A percentile compares a stretch with the other conserved stretches of the same genome.
Conservation (phyloP, 2,329 filamentous ascomycete species). For the Arthrobotrys conoides region DNA sequence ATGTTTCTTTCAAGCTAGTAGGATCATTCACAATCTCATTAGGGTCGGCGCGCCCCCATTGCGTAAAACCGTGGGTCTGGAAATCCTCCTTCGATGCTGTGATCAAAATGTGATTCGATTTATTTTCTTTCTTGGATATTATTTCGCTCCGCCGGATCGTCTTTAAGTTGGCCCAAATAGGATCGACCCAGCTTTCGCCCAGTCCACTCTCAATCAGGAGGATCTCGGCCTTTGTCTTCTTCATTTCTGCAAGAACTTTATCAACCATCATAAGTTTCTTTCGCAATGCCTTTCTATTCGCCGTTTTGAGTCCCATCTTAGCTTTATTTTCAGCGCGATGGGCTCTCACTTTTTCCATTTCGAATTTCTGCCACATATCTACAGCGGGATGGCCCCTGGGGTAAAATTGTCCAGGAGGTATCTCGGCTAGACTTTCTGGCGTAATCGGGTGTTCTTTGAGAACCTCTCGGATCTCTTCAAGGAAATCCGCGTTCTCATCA, state of each 20-base stretch:
- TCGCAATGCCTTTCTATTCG: background rate
- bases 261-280: constrained; percentile 15
- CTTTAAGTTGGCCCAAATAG: constrained; percentile 1
- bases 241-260: constrained; percentile 24
- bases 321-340: background rate
- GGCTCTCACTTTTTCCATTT: background rate
- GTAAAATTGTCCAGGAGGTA: constrained; percentile 40
- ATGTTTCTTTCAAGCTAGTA: background rate
- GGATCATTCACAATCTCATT: no score
- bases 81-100: background rate
- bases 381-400: constrained; percentile 21
- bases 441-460: constrained; percentile 24
- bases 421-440: background rate
- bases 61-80: no score
- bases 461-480: background rate
- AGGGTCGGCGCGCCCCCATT: no score
- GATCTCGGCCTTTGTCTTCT: constrained; percentile 43
- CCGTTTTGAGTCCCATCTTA: background rate
- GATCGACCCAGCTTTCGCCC: constrained; percentile 46
- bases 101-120: no score
- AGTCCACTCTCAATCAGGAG: constrained; percentile 38
- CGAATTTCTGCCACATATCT: constrained; percentile 1
- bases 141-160: background rate
- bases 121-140: background rate
- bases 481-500: background rate